Base-by-base conservation (phyloP, 2,329 filamentous ascomycete species). In the Bipolaris sorokiniana region DNA sequence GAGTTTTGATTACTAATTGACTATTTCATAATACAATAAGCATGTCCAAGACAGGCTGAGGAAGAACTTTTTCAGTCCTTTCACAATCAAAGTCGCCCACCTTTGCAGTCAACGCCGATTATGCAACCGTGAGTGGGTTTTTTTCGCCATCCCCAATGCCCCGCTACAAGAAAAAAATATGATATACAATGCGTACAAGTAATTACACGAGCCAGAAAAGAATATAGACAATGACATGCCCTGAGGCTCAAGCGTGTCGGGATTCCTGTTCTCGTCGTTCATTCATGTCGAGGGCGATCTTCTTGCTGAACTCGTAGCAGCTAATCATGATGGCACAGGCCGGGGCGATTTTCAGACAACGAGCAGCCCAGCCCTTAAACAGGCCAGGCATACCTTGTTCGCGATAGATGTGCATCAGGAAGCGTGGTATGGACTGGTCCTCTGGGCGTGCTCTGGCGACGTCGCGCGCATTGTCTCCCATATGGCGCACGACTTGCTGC, bases 241-340 rank as follows among this genome's bases (percentile, higher is more conserved):
- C 28, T 11, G 13, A 22, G n/a, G 7, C 23, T 59, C 37, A 64
- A 16, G 63, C 52, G 34, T 61, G 49, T 33, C 64, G 59, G 55
- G 62, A 55, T 26, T 70, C 66, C 45, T 60, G 51, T 31, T 69
- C 64, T 51, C 78, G 78, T 65, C 79, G 80, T 66, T 87, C 83
- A 64, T 98, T 97, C 48, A 91, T 86, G 10, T 85, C 84, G 51
- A 87, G 83, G 33, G 96, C 96, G 74, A 90, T 88, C 76, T 90
- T 89, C 83, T 99, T 99, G 48, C 95, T 93, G 36, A 98, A 86
- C 77, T 99, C 95, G 76, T 98, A 99, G 73, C 90, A 97, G 74
- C 91, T 96, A 73, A 99, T 98, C 95, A 99, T 99, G 74, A 99
- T 98, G 26, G 95, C 95, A 77, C 95, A 99, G 0, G 94, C 92